A percentile compares a stretch with the other conserved stretches of the same genome.
These are phyloP conservation scores for Claviceps humidiphila DNA, from an alignment of 2,329 filamentous ascomycete genomes.

Conservation along the genomic window DNA sequence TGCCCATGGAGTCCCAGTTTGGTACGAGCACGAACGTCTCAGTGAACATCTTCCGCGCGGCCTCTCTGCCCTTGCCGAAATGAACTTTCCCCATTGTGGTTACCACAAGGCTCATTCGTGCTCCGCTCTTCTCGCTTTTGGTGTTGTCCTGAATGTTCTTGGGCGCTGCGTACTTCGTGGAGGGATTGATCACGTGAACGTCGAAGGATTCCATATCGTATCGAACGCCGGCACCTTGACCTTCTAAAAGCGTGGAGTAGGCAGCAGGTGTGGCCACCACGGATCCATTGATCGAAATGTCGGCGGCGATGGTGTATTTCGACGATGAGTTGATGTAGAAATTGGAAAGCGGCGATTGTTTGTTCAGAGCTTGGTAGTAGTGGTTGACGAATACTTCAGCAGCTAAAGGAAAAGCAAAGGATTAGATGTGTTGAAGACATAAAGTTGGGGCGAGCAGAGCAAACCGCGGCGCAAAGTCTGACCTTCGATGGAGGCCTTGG, in stretches of 20 bases:
- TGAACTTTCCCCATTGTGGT: conserved; percentile 60
- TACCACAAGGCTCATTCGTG: conserved; percentile 57
- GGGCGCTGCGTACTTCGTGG: conserved; percentile 45
- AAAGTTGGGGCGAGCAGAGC: not conserved
- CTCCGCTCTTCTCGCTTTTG: conserved; percentile 34
- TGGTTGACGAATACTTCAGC: conserved; percentile 58
- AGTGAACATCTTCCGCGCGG: conserved; percentile 56
- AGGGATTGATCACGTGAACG: conserved; percentile 62
- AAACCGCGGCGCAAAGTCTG: not conserved
- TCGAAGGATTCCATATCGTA: conserved; percentile 70
- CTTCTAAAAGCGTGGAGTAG: conserved; percentile 55
- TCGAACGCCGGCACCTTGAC: conserved; percentile 41
- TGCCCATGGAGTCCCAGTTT: conserved; percentile 47
- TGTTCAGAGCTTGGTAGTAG: conserved; percentile 65
- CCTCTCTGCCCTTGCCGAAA: conserved; percentile 50
- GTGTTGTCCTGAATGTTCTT: conserved; percentile 27
- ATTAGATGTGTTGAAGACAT: not conserved
- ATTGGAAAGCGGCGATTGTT: conserved; percentile 43
- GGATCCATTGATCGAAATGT: conserved; percentile 72
- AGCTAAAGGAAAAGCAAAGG: conserved; percentile 28
- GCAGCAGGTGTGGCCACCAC: conserved; percentile 46
- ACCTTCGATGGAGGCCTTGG: conserved; percentile 35
- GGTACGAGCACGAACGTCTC: conserved; percentile 75
- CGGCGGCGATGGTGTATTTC: conserved; percentile 41
- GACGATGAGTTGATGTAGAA: conserved; percentile 56